These are phyloP conservation scores for Fusarium equiseti DNA, from an alignment of 2,329 filamentous ascomycete genomes.

Conservation along the genomic window DNA sequence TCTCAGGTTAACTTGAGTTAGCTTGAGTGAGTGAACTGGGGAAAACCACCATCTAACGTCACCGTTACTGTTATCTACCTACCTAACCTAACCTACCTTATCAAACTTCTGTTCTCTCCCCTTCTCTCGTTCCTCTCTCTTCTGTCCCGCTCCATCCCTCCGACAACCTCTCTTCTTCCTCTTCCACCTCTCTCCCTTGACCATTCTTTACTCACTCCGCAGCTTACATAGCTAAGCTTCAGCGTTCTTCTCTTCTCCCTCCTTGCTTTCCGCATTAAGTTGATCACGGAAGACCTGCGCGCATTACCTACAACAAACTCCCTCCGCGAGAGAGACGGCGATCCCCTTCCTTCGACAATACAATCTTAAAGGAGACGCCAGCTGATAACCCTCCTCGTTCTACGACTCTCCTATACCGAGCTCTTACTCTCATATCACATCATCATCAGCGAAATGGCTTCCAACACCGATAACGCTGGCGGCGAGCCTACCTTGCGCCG, in stretches of 20 bases:
- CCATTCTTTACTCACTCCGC: conserved; percentile 8
- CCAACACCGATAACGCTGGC: conserved; percentile 20
- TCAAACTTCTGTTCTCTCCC: conserved; percentile 13
- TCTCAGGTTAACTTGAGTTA: conserved; percentile 6
- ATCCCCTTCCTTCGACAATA: conserved; percentile 36
- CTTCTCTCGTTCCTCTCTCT: not conserved
- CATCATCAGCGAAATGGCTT: conserved; percentile 25
- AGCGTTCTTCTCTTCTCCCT: conserved; percentile 1
- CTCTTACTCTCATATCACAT: conserved; percentile 10
- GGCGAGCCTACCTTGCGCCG: conserved; percentile 53
- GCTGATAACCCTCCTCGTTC: conserved; percentile 5
- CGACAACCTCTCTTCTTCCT: conserved; percentile 19
- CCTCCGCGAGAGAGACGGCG: conserved; percentile 26
- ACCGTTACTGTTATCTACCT: conserved; percentile 28
- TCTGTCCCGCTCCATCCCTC: conserved; percentile 24
- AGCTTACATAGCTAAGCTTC: conserved; percentile 6
- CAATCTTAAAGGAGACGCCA: conserved; percentile 31
- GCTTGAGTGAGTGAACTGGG: not conserved
- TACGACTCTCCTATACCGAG: not conserved
- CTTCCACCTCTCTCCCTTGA: conserved; percentile 3
- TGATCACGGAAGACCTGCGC: conserved; percentile 37
- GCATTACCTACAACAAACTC: conserved; percentile 12
- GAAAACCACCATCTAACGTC: conserved; percentile 44
- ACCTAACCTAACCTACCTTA: conserved; percentile 9
- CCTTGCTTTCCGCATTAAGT: conserved; percentile 23